Conservation (phyloP, 1,284 basidiomycete genomes). For the Moesziomyces globuligerus region DNA sequence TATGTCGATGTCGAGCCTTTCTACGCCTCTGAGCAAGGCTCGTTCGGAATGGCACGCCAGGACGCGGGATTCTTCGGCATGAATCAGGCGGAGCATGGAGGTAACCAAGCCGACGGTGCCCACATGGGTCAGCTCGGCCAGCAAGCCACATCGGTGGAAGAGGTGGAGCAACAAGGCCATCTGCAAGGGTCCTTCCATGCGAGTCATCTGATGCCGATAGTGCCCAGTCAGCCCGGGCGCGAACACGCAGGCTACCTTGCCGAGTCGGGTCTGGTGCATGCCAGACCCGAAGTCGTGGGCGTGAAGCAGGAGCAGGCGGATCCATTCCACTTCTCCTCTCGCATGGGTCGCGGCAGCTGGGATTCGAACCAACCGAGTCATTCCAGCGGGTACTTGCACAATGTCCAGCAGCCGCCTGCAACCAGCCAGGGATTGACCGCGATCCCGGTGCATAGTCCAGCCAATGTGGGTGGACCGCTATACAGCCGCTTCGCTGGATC, state of each 20-base stretch:
- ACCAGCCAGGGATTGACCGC: constrained; percentile 42
- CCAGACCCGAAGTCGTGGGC: constrained; percentile 5
- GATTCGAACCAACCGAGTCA: constrained; percentile 42
- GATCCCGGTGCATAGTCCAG: constrained; percentile 29
- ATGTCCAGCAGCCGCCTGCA: constrained; percentile 32
- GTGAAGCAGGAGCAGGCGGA: constrained; percentile 32
- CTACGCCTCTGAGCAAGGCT: constrained; percentile 7
- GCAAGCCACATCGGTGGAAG: constrained; percentile 7
- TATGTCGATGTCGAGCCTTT: constrained; percentile 9
- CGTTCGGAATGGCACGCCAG: constrained; percentile 18
- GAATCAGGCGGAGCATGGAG: constrained; percentile 9
- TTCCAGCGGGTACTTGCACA: constrained; percentile 13
- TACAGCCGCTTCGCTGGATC: constrained; percentile 24
- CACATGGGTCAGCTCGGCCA: constrained; percentile 10
- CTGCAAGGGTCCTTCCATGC: constrained; percentile 22
- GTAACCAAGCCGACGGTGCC: constrained; percentile 1
- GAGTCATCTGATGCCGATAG: constrained; percentile 13
- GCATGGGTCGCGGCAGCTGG: constrained; percentile 36
- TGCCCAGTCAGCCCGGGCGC: constrained; percentile 36
- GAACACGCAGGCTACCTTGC: constrained; percentile 6
- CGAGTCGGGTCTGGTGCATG: constrained; percentile 7
- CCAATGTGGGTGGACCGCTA: constrained; percentile 14
- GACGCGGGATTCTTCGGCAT: constrained; percentile 15
- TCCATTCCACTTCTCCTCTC: constrained; percentile 39
- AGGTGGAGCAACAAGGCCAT: constrained; percentile 3